These are phyloP conservation scores for Uromyces viciae-fabae DNA, from an alignment of 1,284 basidiomycete genomes.

Conservation along the genomic window DNA sequence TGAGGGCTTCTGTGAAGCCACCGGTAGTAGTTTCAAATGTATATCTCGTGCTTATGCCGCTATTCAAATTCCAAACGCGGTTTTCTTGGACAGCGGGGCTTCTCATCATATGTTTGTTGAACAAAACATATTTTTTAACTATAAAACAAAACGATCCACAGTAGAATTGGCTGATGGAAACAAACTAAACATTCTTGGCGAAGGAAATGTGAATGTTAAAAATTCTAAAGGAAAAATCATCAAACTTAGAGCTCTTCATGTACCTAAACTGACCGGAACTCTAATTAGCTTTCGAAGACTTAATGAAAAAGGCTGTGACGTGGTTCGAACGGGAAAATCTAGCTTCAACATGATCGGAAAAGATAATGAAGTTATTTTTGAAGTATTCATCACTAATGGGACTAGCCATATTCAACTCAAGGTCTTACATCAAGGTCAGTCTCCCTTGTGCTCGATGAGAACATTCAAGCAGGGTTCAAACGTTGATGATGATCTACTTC, in stretches of 20 bases:
- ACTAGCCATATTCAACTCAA: not conserved
- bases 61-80: too few species aligned
- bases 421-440: not conserved
- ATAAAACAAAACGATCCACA: not conserved
- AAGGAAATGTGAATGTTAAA: not conserved
- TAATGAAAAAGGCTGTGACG: not conserved
- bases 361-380: not conserved
- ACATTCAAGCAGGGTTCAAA: not conserved
- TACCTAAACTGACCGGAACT: slow-evolving; percentile 6
- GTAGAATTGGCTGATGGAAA: slow-evolving; percentile 3
- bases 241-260: not conserved
- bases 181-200: not conserved
- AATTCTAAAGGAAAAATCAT: not conserved
- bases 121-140: too few species aligned
- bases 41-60: not conserved
- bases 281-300: slow-evolving; percentile 16
- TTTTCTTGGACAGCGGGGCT: too few species aligned
- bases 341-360: not conserved
- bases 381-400: not conserved
- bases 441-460: not conserved
- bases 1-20: not conserved
- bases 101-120: too few species aligned
- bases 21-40: not conserved
- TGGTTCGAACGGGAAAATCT: not conserved
- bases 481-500: not conserved